phyloP scores from a whole-genome alignment of 176 grass and related monocot genomes.

The Alopecurus myosuroides region DNA sequence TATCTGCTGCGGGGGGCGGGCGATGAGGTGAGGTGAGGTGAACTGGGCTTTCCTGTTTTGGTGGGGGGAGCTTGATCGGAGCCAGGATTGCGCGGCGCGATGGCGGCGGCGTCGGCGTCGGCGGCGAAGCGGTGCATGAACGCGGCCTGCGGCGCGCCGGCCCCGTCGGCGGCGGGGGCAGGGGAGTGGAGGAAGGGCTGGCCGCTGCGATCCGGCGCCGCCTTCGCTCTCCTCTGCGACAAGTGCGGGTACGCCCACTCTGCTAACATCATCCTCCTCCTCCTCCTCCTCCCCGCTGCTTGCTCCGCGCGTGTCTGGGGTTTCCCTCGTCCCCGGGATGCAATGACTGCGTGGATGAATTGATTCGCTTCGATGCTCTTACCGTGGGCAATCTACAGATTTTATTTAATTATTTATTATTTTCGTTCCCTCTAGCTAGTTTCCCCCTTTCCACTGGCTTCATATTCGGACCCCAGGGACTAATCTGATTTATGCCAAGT shows the following conservation, averaged over 20 bases:
- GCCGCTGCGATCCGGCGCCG: conserved; percentile 73
- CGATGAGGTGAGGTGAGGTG: conserved; percentile 10
- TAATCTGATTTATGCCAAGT: conserved; percentile 7
- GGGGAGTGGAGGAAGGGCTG: conserved; percentile 92
- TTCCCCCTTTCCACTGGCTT: background rate
- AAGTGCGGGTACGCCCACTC: conserved; percentile 78
- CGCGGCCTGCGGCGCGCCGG: conserved; percentile 46
- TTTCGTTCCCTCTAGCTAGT: too few relatives aligned
- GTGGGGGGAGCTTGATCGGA: conserved; percentile 9
- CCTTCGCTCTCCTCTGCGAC: conserved; percentile 73
- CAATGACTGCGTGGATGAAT: background rate
- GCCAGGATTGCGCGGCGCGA: conserved; percentile 4
- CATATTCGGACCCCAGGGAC: background rate
- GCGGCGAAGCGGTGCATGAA: conserved; percentile 75
- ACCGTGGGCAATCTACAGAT: background rate
- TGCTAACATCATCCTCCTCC: background rate
- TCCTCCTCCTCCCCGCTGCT: background rate
- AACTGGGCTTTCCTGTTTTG: background rate
- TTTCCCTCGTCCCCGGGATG: background rate
- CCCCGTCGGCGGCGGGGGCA: conserved; percentile 15
- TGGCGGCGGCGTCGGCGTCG: conserved; percentile 17
- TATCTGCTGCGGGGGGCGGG: background rate
- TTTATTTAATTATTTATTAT: too few relatives aligned
- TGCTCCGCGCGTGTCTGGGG: background rate
- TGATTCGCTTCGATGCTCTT: background rate